Percentiles rank a stretch among this genome's conserved stretches.
These are phyloP conservation scores for Talaromyces piceae DNA, from an alignment of 2,329 filamentous ascomycete species.

Conservation along the genomic window DNA sequence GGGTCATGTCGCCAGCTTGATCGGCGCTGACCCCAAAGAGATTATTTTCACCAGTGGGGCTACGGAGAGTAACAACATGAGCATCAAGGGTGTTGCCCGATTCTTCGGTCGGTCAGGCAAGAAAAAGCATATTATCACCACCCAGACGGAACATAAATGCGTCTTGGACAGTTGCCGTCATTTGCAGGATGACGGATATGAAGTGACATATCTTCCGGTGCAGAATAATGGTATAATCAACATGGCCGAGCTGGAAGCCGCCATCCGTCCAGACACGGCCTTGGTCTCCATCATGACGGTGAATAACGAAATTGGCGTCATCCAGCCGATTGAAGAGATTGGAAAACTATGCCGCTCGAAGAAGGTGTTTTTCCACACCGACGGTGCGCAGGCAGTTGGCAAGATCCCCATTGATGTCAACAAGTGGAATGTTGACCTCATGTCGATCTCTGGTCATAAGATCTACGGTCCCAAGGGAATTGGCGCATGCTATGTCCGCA, in stretches of 20 bases:
- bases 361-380: conserved; percentile 97
- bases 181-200: conserved; percentile 92
- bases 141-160: conserved; percentile 98
- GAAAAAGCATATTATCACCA: conserved; percentile 98
- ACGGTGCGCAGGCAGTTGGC: conserved; percentile 93
- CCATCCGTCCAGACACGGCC: conserved; percentile 83
- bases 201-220: conserved; percentile 94
- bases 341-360: conserved; percentile 82
- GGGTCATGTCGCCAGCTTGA: conserved; percentile 72
- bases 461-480: conserved; percentile 98
- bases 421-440: conserved; percentile 94
- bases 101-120: conserved; percentile 91
- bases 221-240: conserved; percentile 77
- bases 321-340: conserved; percentile 90
- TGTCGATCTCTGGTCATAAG: conserved; percentile 98
- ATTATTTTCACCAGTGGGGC: conserved; percentile 98
- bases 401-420: conserved; percentile 97
- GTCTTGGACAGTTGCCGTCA: conserved; percentile 95
- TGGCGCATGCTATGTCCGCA: conserved; percentile 89
- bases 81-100: conserved; percentile 92
- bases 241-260: conserved; percentile 75
- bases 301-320: conserved; percentile 99
- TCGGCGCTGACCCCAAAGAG: conserved; percentile 92
- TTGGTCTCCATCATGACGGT: conserved; percentile 97
- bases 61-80: conserved; percentile 99